A percentile compares a stretch with the other conserved stretches of the same genome.
phyloP scores from a whole-genome alignment of 2,329 filamentous ascomycete species.

The Fusarium sp. region DNA sequence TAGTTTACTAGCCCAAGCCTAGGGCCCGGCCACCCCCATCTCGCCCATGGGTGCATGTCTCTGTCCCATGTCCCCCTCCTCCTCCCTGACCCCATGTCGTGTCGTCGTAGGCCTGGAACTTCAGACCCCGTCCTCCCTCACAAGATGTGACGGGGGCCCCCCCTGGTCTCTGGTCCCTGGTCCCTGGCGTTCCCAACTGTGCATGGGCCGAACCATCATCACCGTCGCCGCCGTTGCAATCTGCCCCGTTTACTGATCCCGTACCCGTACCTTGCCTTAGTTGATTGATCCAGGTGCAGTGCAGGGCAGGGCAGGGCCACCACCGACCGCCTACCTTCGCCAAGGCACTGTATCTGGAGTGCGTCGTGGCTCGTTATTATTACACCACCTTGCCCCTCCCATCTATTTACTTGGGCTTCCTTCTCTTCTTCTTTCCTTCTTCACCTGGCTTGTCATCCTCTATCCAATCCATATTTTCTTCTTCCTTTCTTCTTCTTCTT shows the following conservation, averaged over 20 bases:
- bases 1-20: background rate
- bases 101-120: constrained; percentile 37
- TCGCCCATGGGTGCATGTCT: no score
- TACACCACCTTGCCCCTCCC: constrained; percentile 47
- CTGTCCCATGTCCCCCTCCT: no score
- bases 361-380: constrained; percentile 34
- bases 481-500: constrained; percentile 45
- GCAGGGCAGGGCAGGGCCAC: background rate
- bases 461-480: constrained; percentile 34
- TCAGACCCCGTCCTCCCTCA: constrained; percentile 25
- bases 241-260: constrained; percentile 32
- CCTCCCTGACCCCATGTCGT: background rate
- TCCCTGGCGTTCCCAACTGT: constrained; percentile 25
- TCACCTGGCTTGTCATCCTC: constrained; percentile 44
- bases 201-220: constrained; percentile 47
- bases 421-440: constrained; percentile 32
- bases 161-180: constrained; percentile 33
- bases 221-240: constrained; percentile 51
- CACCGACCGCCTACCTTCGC: background rate
- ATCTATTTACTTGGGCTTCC: constrained; percentile 43
- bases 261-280: constrained; percentile 21
- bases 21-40: no score
- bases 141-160: constrained; percentile 31
- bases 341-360: constrained; percentile 27
- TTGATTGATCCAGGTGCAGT: constrained; percentile 22